phyloP scores from a whole-genome alignment of 164 flowering plant genomes.

The Vitis rupestris region DNA sequence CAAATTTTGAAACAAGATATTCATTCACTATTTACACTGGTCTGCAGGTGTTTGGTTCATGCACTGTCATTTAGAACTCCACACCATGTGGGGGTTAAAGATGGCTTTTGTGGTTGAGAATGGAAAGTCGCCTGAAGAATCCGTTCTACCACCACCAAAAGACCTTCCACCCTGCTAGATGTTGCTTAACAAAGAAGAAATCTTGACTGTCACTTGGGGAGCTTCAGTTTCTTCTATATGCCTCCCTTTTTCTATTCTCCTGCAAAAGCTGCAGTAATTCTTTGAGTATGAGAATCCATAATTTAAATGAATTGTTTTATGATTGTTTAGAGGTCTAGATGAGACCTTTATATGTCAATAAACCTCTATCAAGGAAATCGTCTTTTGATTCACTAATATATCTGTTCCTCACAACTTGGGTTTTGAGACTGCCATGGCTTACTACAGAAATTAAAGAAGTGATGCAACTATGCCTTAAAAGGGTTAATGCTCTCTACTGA shows the following conservation, averaged over 20 bases:
- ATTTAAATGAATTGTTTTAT: too few relatives aligned
- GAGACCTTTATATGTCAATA: neutral
- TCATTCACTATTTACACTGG: neutral
- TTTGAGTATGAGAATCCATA: neutral
- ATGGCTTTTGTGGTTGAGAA: conserved; percentile 23
- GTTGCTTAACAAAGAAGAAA: neutral
- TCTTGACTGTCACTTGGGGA: neutral
- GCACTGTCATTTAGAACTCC: conserved; percentile 22
- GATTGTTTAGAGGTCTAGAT: neutral
- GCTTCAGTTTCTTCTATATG: neutral
- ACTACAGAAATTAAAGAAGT: too few relatives aligned
- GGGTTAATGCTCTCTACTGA: too few relatives aligned
- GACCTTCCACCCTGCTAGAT: conserved; percentile 15
- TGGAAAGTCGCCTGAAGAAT: conserved; percentile 13
- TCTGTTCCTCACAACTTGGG: too few relatives aligned
- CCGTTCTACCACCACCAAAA: conserved; percentile 19
- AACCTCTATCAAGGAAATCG: too few relatives aligned
- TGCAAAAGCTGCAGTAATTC: neutral
- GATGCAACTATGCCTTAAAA: too few relatives aligned
- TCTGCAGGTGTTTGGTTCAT: conserved; percentile 18
- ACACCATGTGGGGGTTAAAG: conserved; percentile 22
- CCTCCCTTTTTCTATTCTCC: neutral
- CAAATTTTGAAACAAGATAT: neutral
- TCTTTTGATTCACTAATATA: too few relatives aligned
- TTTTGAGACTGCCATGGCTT: too few relatives aligned